Evolutionary conservation across 1,284 basidiomycete species (phyloP).

Genomic region (Chondrostereum purpureum): DNA sequence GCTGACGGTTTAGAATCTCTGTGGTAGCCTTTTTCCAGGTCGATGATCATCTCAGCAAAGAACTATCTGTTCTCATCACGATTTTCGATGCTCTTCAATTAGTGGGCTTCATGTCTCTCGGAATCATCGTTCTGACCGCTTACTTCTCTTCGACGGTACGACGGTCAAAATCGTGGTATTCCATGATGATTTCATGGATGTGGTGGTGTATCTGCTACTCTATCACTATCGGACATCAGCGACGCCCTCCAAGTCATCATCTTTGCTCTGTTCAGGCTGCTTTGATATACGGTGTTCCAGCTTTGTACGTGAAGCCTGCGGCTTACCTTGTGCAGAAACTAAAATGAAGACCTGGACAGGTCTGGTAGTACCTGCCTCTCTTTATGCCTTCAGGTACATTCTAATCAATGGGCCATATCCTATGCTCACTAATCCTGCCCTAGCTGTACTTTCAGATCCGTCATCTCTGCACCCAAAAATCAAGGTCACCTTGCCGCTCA

Average conservation of each 20-base stretch:
- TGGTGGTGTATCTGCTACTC: background rate
- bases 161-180: background rate
- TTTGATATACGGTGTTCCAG: background rate
- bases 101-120: background rate
- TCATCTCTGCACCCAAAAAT: too few relatives aligned
- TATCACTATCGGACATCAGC: background rate
- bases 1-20: too few relatives aligned
- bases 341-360: too few relatives aligned
- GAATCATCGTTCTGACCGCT: background rate
- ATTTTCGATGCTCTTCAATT: background rate
- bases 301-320: too few relatives aligned
- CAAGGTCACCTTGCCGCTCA: too few relatives aligned
- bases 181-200: background rate
- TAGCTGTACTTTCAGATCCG: too few relatives aligned
- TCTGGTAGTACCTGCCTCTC: background rate
- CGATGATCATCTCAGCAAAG: background rate
- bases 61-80: too few relatives aligned
- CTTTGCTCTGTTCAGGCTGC: background rate
- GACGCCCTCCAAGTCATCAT: background rate
- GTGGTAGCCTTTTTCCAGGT: too few relatives aligned
- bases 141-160: background rate
- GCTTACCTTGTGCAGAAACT: too few relatives aligned
- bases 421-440: too few relatives aligned
- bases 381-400: background rate
- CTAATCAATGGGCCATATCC: too few relatives aligned